Evolutionary conservation across 2,329 filamentous ascomycete species (phyloP).

Genomic region (Fusarium duplospermum): DNA sequence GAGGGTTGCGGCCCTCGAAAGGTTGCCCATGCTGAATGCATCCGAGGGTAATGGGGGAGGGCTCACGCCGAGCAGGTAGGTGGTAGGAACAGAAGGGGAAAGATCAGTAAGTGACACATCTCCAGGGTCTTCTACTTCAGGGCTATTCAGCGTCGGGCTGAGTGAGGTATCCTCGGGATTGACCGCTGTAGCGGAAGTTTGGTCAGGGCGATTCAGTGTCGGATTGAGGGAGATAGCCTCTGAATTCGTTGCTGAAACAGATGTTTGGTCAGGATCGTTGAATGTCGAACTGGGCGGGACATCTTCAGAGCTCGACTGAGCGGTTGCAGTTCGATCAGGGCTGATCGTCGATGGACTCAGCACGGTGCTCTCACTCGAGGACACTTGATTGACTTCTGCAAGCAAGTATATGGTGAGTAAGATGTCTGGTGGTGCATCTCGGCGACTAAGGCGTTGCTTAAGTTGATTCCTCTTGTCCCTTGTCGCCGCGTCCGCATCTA

Average conservation of each 20-base stretch:
- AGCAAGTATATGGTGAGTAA: conserved; percentile 26
- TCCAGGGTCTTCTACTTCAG: neutral
- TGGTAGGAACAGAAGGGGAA: neutral
- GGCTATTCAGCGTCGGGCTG: neutral
- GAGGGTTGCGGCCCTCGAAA: neutral
- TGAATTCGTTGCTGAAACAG: neutral
- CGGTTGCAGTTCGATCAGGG: neutral
- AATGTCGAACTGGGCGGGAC: neutral
- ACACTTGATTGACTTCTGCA: neutral
- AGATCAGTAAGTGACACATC: neutral
- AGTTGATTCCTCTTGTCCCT: neutral
- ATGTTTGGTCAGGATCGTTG: neutral
- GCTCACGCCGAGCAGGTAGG: neutral
- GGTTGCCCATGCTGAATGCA: neutral
- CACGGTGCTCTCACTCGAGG: neutral
- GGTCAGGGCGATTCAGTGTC: neutral
- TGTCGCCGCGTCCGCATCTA: neutral
- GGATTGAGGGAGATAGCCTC: neutral
- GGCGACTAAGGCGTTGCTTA: neutral
- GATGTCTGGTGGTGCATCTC: conserved; percentile 17
- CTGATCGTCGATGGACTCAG: neutral
- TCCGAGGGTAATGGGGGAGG: neutral
- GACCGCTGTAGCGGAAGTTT: neutral
- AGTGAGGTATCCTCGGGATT: neutral
- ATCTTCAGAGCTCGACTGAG: neutral